Evolutionary conservation across 129 eudicot species (phyloP), one percentile per base, ranked within the genome.

Genomic region (Artemisia annua): DNA sequence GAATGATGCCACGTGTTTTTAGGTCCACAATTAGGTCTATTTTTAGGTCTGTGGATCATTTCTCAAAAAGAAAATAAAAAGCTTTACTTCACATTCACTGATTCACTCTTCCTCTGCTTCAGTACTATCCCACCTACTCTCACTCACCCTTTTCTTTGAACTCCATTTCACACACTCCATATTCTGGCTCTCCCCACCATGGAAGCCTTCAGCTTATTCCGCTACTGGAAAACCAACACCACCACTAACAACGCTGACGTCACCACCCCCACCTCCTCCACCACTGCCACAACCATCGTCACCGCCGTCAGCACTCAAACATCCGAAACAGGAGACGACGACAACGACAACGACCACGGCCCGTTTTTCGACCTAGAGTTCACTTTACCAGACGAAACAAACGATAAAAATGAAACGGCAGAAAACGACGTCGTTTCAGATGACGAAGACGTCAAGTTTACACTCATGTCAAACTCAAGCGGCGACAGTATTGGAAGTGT

Each of bases 281-380:
- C 80, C 39, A 28, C 32, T 5, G 32, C 32, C 32, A 69, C 80
- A 26, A 77, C 84, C 50, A 74, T 62, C 22, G 74, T 72, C 15
- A 71, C 81, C 9, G 69, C 65, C 7, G 74, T 56, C 52, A 35
- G 64, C 65, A 48, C 66, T 6, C 81, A 74, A 30, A 16, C 71
- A 13, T 71, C 84, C 4, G 85, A 73, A 43, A 84, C 80, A 22
- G 89, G 81, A 16, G 82, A 55, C 4, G 76, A 75, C 52, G 93
- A 89, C 26, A 78, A 77, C 22, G 96, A 87, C 50, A 78, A 77
- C 22, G 96, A 87, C 50, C 91, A 87, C 48, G 98, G 97, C 0
- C 89, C 96, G 1, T 93, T 85, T 83, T 89, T 93, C 22, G 98
- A 93, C 76, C 66, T 93, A 67, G 92, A 87, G 75, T 93, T 93